phyloP scores from a whole-genome alignment of 768 basidiomycete genomes.

The Lactarius sanguifluus region DNA sequence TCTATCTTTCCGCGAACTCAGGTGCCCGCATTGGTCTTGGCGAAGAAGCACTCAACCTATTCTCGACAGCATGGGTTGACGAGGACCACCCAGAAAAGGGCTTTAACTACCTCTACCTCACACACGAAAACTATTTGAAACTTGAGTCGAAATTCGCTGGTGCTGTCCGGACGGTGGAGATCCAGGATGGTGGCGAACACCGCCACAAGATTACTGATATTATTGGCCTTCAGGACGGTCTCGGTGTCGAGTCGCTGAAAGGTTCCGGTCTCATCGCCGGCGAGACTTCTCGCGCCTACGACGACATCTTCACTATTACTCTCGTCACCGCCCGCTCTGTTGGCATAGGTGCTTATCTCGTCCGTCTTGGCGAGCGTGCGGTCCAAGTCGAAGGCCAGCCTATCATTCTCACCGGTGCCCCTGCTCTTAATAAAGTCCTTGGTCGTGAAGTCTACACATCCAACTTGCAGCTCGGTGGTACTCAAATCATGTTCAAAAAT shows the following conservation, averaged over 20 bases:
- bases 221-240: slow-evolving; percentile 95
- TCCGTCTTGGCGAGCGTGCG: slow-evolving; percentile 94
- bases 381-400: slow-evolving; percentile 99
- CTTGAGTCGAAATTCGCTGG: slow-evolving; percentile 82
- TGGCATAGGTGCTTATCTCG: slow-evolving; percentile 98
- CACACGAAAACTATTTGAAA: slow-evolving; percentile 86
- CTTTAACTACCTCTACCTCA: slow-evolving; percentile 93
- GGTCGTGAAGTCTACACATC: slow-evolving; percentile 99
- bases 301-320: slow-evolving; percentile 99
- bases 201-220: slow-evolving; percentile 95
- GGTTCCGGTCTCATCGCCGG: slow-evolving; percentile 99
- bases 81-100: slow-evolving; percentile 86
- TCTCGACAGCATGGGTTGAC: slow-evolving; percentile 92
- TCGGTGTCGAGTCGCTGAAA: slow-evolving; percentile 93
- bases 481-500: slow-evolving; percentile 99
- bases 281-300: slow-evolving; percentile 97
- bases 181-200: slow-evolving; percentile 82
- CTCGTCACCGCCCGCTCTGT: slow-evolving; percentile 98
- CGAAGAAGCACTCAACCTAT: slow-evolving; percentile 84
- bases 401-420: slow-evolving; percentile 97
- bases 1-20: slow-evolving; percentile 98
- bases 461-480: slow-evolving; percentile 96
- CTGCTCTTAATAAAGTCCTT: slow-evolving; percentile 96
- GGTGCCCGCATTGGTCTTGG: slow-evolving; percentile 96
- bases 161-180: slow-evolving; percentile 77